Percentiles rank a stretch among this genome's conserved stretches.
Conservation (phyloP, 805 yeast genomes). For the Vanderwaltozyma yarrowii region DNA sequence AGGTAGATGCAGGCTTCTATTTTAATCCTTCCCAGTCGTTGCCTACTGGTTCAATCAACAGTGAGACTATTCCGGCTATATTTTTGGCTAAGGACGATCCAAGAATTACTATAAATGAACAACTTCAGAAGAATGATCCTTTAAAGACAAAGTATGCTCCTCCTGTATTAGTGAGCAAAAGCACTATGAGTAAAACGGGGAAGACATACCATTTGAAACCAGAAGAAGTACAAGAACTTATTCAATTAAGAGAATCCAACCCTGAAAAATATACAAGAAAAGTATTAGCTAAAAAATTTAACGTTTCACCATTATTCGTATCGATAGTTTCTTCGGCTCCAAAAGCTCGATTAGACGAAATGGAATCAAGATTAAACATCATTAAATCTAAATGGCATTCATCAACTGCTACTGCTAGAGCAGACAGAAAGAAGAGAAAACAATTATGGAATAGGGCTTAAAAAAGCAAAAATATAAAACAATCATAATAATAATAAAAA, state of each 20-base stretch:
- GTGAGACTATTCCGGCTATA: constrained; percentile 49
- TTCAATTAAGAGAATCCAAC: constrained; percentile 41
- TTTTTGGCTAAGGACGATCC: constrained; percentile 57
- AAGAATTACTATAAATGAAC: constrained; percentile 34
- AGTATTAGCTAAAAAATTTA: constrained; percentile 49
- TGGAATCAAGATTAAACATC: constrained; percentile 36
- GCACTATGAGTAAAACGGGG: constrained; percentile 11
- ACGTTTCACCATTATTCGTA: constrained; percentile 42
- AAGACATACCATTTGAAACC: constrained; percentile 48
- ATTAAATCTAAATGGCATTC: constrained; percentile 43
- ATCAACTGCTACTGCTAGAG: constrained; percentile 38
- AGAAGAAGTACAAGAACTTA: constrained; percentile 47
- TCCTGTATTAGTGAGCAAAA: constrained; percentile 24
- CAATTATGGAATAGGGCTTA: constrained; percentile 50
- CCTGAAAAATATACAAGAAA: constrained; percentile 57
- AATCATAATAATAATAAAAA: too few relatives aligned
- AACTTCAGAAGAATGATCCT: constrained; percentile 19
- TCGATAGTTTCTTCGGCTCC: constrained; percentile 42
- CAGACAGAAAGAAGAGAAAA: constrained; percentile 49
- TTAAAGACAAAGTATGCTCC: constrained; percentile 35
- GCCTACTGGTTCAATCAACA: constrained; percentile 37
- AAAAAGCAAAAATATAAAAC: constrained; percentile 7
- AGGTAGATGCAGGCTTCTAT: constrained; percentile 49
- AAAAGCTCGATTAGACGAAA: constrained; percentile 32
- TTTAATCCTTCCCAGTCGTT: constrained; percentile 58